phyloP scores from a whole-genome alignment of 352 stramenopile genomes.

The Blastocystis sp. region DNA sequence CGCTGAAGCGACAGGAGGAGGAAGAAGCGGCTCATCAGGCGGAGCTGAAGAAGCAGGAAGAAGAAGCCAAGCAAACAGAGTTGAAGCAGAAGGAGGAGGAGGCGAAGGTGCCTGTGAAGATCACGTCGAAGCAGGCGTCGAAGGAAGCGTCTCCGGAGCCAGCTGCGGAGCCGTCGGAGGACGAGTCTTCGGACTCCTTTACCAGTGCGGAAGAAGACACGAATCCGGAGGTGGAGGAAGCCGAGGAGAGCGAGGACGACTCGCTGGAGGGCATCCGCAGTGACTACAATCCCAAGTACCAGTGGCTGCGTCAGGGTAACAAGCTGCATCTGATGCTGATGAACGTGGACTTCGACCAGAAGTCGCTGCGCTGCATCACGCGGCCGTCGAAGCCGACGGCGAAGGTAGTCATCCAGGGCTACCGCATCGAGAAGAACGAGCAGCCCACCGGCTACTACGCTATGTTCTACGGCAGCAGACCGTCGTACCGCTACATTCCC shows the following conservation, averaged over 20 bases:
- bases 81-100: not conserved
- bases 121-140: not conserved
- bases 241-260: not conserved
- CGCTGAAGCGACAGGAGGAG: not conserved
- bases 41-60: not conserved
- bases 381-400: not conserved
- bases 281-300: slow-evolving; percentile 43
- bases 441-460: not conserved
- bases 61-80: not conserved
- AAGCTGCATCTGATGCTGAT: slow-evolving; percentile 2
- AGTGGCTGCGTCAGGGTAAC: slow-evolving; percentile 42
- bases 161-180: not conserved
- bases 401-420: slow-evolving; percentile 39
- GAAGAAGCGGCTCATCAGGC: not conserved
- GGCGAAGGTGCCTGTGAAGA: not conserved
- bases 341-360: slow-evolving; percentile 33
- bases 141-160: not conserved
- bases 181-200: not conserved
- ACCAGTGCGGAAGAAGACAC: not conserved
- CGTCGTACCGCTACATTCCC: not conserved
- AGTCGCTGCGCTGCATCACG: slow-evolving; percentile 29
- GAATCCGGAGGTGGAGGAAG: slow-evolving; percentile 6
- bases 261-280: not conserved
- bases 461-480: slow-evolving; percentile 1
- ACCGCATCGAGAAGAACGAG: not conserved